phyloP scores from a whole-genome alignment of 2,329 filamentous ascomycete species.

The Verticillium nubilum region DNA sequence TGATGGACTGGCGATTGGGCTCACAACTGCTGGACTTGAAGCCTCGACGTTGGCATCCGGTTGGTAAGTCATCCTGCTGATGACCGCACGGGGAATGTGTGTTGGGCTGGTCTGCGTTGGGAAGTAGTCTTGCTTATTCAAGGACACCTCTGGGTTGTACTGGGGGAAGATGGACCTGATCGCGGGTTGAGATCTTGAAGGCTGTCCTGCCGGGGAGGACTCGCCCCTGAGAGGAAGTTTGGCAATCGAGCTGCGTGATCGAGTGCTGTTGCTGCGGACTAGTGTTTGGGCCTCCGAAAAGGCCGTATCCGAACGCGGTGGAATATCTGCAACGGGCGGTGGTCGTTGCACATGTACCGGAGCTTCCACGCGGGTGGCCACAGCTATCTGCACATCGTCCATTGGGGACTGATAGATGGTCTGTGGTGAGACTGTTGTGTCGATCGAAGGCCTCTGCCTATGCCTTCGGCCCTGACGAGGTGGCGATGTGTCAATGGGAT shows the following conservation, averaged over 20 bases:
- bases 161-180: conserved; percentile 71
- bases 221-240: conserved; percentile 42
- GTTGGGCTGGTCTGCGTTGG: conserved; percentile 61
- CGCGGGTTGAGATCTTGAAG: conserved; percentile 22
- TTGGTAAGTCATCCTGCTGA: conserved; percentile 60
- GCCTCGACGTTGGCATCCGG: conserved; percentile 24
- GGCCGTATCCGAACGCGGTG: conserved; percentile 42
- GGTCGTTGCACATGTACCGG: conserved; percentile 27
- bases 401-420: conserved; percentile 20
- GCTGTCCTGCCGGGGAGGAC: conserved; percentile 21
- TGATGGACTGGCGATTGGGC: conserved; percentile 3
- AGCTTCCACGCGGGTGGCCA: conserved; percentile 1
- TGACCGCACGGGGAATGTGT: conserved; percentile 56
- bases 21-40: conserved; percentile 10
- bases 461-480: conserved; percentile 17
- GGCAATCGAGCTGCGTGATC: conserved; percentile 51
- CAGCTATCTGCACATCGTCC: conserved; percentile 3
- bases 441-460: conserved; percentile 24
- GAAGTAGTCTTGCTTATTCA: conserved; percentile 65
- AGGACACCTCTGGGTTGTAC: conserved; percentile 62
- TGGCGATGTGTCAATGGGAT: conserved; percentile 11
- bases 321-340: conserved; percentile 34
- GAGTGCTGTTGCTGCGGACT: conserved; percentile 41
- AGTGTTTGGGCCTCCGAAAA: conserved; percentile 46
- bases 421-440: conserved; percentile 10